Conservation (phyloP, 371 early-diverging fungal genomes). For the Mucor indicus region DNA sequence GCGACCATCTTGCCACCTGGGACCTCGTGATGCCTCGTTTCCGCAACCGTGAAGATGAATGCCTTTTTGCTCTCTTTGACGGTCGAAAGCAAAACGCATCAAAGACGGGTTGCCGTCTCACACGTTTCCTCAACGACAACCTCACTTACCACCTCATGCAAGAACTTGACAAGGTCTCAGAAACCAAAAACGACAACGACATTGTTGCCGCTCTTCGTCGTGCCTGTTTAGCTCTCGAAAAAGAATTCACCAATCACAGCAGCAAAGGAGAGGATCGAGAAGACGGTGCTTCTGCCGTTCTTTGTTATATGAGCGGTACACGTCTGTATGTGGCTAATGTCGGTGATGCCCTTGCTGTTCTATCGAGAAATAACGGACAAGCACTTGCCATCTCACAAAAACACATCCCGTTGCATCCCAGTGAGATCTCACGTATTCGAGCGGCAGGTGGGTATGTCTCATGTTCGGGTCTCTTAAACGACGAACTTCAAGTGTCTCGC, state of each 20-base stretch:
- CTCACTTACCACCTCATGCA: constrained; percentile 62
- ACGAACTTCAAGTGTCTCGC: constrained; percentile 73
- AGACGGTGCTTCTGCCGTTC: constrained; percentile 68
- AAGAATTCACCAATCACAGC: constrained; percentile 69
- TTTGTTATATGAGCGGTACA: constrained; percentile 80
- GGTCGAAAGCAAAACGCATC: constrained; percentile 65
- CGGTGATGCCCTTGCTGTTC: constrained; percentile 86
- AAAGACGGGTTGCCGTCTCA: constrained; percentile 54
- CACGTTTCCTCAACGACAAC: constrained; percentile 71
- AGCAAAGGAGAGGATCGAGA: constrained; percentile 49
- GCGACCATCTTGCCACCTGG: constrained; percentile 68
- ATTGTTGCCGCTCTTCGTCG: constrained; percentile 67
- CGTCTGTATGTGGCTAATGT: constrained; percentile 86
- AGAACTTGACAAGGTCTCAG: constrained; percentile 78
- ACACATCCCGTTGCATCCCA: constrained; percentile 68
- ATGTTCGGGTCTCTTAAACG: constrained; percentile 70
- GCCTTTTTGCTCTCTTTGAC: constrained; percentile 87
- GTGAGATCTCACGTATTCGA: constrained; percentile 79
- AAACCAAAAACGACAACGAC: constrained; percentile 47
- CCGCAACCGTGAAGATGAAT: constrained; percentile 79
- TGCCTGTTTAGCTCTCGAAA: constrained; percentile 75
- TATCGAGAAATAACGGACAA: constrained; percentile 74
- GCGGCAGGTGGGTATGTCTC: constrained; percentile 83
- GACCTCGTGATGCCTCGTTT: constrained; percentile 82
- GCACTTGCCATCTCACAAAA: constrained; percentile 74